Evolutionary conservation across 2,329 filamentous ascomycete genomes (phyloP).

Genomic region (Cordyceps fumosorosea): DNA sequence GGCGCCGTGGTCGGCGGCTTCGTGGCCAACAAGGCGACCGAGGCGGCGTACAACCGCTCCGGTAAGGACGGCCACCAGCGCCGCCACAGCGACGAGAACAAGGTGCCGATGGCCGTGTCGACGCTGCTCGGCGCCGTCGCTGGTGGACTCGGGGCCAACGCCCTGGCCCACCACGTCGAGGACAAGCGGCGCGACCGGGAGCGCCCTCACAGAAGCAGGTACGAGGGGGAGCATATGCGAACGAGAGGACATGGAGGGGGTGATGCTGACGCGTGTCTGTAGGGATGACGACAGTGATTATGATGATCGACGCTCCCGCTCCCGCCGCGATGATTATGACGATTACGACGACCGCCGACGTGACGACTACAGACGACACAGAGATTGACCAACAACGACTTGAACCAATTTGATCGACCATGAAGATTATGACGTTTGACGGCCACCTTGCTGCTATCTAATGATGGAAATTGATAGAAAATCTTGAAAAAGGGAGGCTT

Average conservation of each 20-base stretch:
- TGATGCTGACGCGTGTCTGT: not conserved
- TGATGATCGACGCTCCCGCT: not conserved
- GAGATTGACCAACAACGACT: constrained; percentile 12
- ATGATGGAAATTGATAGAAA: not conserved
- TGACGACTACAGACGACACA: constrained; percentile 2
- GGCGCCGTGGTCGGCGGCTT: constrained; percentile 49
- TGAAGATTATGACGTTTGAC: not conserved
- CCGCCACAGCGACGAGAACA: constrained; percentile 23
- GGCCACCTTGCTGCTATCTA: not conserved
- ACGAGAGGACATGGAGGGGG: not conserved
- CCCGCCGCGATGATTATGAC: constrained; percentile 9
- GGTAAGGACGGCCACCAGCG: constrained; percentile 19
- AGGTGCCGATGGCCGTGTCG: constrained; percentile 32
- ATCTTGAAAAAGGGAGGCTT: not conserved
- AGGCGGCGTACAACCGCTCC: constrained; percentile 29
- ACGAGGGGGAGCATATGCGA: not conserved
- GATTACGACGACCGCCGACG: constrained; percentile 14
- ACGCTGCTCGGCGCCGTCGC: constrained; percentile 49
- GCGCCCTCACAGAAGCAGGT: constrained; percentile 14
- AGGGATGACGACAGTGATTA: constrained; percentile 7
- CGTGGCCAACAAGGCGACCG: constrained; percentile 43
- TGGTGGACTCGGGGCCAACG: constrained; percentile 48
- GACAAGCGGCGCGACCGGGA: constrained; percentile 27
- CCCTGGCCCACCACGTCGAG: constrained; percentile 39
- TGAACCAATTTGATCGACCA: constrained; percentile 13